Evolutionary conservation across 768 basidiomycete species (phyloP).

Genomic region (Cystobasidiopsis lactophilus): DNA sequence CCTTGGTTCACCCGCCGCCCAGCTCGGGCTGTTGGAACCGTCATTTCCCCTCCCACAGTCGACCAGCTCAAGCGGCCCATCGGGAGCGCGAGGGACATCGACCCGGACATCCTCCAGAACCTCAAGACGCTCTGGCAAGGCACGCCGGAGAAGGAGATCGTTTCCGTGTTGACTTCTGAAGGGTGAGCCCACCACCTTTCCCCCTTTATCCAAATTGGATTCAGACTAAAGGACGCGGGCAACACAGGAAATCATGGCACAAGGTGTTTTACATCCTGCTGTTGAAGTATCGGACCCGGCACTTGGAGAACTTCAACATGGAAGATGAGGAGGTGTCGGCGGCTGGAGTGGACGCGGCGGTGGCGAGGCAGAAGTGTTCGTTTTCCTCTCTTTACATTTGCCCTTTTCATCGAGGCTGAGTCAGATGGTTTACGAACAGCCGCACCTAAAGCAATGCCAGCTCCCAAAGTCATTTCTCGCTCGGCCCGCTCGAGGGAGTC

Average conservation of each 20-base stretch:
- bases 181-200: conserved; percentile 23
- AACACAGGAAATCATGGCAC: conserved; percentile 56
- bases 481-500: conserved; percentile 13
- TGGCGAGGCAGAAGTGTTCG: background rate
- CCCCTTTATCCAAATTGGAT: conserved; percentile 1
- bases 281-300: conserved; percentile 54
- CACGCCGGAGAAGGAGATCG: conserved; percentile 46
- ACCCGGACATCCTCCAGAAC: conserved; percentile 73
- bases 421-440: background rate
- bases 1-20: conserved; percentile 46
- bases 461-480: background rate
- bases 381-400: no score
- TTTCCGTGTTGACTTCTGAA: conserved; percentile 37
- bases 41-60: conserved; percentile 26
- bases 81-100: conserved; percentile 41
- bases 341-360: background rate
- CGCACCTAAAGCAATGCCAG: no score
- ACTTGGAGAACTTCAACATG: conserved; percentile 44
- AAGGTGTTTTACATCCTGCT: conserved; percentile 87
- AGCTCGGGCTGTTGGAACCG: conserved; percentile 9
- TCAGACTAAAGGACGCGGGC: background rate
- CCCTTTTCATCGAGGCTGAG: background rate
- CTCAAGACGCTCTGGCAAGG: conserved; percentile 80
- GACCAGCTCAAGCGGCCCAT: conserved; percentile 50
- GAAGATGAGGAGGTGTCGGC: conserved; percentile 29